These are phyloP conservation scores for Hypoxylon lienhwacheense DNA, from an alignment of 495 filamentous ascomycete species.

Conservation along the genomic window DNA sequence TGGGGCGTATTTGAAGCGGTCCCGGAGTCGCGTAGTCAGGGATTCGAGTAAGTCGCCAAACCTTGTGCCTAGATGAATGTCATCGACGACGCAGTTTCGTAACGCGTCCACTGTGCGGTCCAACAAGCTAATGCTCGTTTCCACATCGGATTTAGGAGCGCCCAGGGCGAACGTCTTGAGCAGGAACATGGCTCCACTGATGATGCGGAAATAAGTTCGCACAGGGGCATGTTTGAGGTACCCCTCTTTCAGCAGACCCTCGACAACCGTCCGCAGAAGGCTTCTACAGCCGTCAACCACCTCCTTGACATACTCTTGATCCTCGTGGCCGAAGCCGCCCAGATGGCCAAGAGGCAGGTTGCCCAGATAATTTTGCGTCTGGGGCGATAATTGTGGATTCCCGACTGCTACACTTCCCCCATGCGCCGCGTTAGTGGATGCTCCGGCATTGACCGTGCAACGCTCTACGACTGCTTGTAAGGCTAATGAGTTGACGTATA, in stretches of 20 bases:
- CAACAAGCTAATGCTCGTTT: slow-evolving; percentile 76
- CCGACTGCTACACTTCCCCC: slow-evolving; percentile 34
- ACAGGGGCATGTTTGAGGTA: slow-evolving; percentile 92
- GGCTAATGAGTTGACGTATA: slow-evolving; percentile 91
- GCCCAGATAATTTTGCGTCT: slow-evolving; percentile 60
- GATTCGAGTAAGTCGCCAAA: slow-evolving; percentile 91
- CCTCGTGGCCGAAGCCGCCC: slow-evolving; percentile 58
- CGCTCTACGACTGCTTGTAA: slow-evolving; percentile 94
- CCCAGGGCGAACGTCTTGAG: slow-evolving; percentile 92
- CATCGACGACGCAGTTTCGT: slow-evolving; percentile 85
- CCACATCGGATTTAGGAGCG: slow-evolving; percentile 84
- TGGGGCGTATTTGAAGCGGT: slow-evolving; percentile 68
- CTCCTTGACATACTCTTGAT: slow-evolving; percentile 80
- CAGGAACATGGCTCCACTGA: slow-evolving; percentile 93
- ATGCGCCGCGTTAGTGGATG: slow-evolving; percentile 42
- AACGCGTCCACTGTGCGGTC: slow-evolving; percentile 78
- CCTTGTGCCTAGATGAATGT: slow-evolving; percentile 90
- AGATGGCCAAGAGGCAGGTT: slow-evolving; percentile 58
- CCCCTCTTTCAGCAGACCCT: slow-evolving; percentile 77
- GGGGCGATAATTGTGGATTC: slow-evolving; percentile 55
- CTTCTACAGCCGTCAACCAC: slow-evolving; percentile 86
- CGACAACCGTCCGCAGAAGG: slow-evolving; percentile 78
- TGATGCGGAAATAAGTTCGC: slow-evolving; percentile 90
- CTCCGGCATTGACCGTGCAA: slow-evolving; percentile 72
- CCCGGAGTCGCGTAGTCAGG: slow-evolving; percentile 71